A percentile compares a stretch with the other conserved stretches of the same genome.
phyloP scores from a whole-genome alignment of 768 basidiomycete genomes.

The Paxillus ammoniavirescens region DNA sequence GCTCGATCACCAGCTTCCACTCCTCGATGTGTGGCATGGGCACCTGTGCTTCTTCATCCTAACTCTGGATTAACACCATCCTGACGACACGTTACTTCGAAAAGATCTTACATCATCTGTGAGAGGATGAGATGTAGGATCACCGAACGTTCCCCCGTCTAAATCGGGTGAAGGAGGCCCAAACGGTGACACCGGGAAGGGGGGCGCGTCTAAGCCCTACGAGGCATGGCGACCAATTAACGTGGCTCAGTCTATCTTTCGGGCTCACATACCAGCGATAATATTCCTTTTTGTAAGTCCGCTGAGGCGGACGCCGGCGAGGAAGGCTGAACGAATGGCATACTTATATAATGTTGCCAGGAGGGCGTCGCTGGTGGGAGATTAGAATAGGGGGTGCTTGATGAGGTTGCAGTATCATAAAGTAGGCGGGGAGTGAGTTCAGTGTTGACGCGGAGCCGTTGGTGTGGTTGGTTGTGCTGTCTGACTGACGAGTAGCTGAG shows the following conservation, averaged over 20 bases:
- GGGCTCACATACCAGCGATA: conserved; percentile 9
- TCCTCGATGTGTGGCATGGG: conserved; percentile 25
- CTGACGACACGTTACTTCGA: background rate
- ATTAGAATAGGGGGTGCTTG: conserved; percentile 6
- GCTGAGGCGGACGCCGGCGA: conserved; percentile 12
- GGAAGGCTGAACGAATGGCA: conserved; percentile 2
- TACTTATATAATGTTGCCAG: background rate
- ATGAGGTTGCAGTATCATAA: conserved; percentile 16
- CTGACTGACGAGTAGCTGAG: background rate
- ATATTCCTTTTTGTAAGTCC: background rate
- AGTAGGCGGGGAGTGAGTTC: conserved; percentile 4
- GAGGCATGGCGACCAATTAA: background rate
- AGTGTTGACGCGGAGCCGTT: conserved; percentile 21
- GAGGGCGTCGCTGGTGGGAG: conserved; percentile 9
- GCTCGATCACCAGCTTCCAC: conserved; percentile 22
- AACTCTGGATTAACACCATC: background rate
- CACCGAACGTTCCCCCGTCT: conserved; percentile 1
- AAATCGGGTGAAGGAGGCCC: conserved; percentile 1
- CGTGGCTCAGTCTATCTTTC: background rate
- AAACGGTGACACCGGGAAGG: conserved; percentile 10
- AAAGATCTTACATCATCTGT: conserved; percentile 13
- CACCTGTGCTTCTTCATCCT: conserved; percentile 22
- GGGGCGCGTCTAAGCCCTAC: conserved; percentile 14
- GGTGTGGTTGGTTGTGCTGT: conserved; percentile 8
- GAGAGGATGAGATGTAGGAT: background rate